Evolutionary conservation across 202 grass and related monocot species (phyloP).

Genomic region (Schoenoplectus triqueter): DNA sequence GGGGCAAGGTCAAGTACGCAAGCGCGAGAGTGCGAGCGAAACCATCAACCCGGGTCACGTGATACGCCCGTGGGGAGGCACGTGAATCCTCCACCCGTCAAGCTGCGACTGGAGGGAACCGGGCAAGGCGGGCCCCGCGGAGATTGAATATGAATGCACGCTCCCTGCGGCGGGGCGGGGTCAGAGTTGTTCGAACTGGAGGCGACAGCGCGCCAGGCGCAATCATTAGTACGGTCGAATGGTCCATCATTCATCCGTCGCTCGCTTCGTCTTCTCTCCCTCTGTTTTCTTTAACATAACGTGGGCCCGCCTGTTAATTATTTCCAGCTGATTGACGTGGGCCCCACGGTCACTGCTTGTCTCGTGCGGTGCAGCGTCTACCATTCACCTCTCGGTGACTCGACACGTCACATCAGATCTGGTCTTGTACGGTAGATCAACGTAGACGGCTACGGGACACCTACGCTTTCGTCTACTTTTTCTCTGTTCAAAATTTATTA

Average conservation of each 20-base stretch:
- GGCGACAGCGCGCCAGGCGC: conserved; percentile 36
- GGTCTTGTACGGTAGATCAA: background rate
- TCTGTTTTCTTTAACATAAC: background rate
- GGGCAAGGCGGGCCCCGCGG: background rate
- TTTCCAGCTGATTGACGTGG: conserved; percentile 26
- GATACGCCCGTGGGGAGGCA: background rate
- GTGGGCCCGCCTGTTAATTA: conserved; percentile 3
- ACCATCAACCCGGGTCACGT: conserved; percentile 1
- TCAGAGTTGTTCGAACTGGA: conserved; percentile 30
- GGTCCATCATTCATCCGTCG: background rate
- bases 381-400: background rate
- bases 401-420: conserved; percentile 12
- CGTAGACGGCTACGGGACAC: conserved; percentile 15
- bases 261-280: no score
- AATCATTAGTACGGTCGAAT: conserved; percentile 43
- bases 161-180: conserved; percentile 28
- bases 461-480: background rate
- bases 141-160: conserved; percentile 24
- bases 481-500: no score
- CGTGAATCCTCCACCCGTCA: background rate
- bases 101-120: background rate
- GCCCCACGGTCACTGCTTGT: background rate
- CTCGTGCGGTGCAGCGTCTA: background rate
- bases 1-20: background rate
- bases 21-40: background rate